Evolutionary conservation across 495 filamentous ascomycete genomes (phyloP).

Genomic region (Tuber microsphaerosporum): DNA sequence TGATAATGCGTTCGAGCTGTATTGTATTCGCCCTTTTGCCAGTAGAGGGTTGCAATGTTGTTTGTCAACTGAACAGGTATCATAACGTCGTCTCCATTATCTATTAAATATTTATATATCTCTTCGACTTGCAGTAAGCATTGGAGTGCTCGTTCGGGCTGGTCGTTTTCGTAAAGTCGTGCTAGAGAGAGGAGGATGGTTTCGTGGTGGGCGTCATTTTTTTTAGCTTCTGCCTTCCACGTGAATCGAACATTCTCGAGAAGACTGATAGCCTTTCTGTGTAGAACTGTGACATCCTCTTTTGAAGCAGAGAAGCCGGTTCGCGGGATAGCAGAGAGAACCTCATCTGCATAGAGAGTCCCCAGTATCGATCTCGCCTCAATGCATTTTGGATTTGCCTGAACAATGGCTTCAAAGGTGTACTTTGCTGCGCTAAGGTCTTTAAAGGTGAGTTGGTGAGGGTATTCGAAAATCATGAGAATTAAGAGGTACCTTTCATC

Average conservation of each 20-base stretch:
- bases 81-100: constrained; percentile 56
- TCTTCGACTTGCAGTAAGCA: constrained; percentile 78
- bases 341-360: constrained; percentile 85
- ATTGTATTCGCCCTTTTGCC: constrained; percentile 72
- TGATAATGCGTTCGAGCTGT: constrained; percentile 82
- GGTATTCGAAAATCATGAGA: background rate
- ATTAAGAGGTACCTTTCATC: constrained; percentile 46
- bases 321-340: constrained; percentile 54
- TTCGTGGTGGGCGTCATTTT: constrained; percentile 67
- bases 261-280: constrained; percentile 72
- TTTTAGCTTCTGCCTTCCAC: constrained; percentile 81
- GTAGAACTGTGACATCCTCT: constrained; percentile 77
- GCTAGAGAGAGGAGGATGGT: constrained; percentile 88
- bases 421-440: constrained; percentile 90
- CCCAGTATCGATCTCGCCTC: constrained; percentile 87
- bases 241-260: constrained; percentile 76
- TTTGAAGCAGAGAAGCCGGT: constrained; percentile 63
- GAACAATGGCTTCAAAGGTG: constrained; percentile 83
- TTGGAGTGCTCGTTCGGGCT: constrained; percentile 81
- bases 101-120: constrained; percentile 51
- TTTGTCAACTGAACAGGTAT: constrained; percentile 87
- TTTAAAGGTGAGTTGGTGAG: constrained; percentile 12
- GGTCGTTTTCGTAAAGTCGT: constrained; percentile 75
- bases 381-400: constrained; percentile 55
- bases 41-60: constrained; percentile 94